Conservation (phyloP, 1,284 basidiomycete genomes). For the Apiotrichum domesticum region DNA sequence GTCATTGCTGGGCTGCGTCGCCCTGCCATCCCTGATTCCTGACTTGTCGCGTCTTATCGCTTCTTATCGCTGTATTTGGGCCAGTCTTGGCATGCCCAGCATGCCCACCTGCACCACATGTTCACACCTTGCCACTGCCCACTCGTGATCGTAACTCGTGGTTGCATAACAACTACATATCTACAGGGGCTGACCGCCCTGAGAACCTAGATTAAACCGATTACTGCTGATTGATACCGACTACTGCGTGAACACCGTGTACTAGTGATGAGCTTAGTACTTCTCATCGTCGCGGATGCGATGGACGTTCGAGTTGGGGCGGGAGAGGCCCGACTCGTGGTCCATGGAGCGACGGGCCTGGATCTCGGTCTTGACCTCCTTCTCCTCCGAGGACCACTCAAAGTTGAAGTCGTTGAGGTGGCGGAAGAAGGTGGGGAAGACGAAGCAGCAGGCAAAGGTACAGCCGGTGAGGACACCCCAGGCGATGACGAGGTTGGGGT, state of each 20-base stretch:
- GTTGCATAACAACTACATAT: no score
- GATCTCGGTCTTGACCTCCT: neutral
- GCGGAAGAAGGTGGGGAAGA: slow-evolving; percentile 39
- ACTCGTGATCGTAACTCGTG: no score
- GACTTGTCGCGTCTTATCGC: no score
- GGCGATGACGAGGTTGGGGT: slow-evolving; percentile 50
- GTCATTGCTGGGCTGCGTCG: no score
- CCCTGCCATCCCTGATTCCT: no score
- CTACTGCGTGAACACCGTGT: neutral
- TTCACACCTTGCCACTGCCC: no score
- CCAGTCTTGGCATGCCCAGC: no score
- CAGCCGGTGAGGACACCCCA: slow-evolving; percentile 45
- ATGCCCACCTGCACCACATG: no score
- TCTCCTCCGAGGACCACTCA: slow-evolving; percentile 2
- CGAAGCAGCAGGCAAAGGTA: slow-evolving; percentile 26
- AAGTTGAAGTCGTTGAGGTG: slow-evolving; percentile 33
- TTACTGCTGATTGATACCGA: neutral
- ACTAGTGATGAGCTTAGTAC: neutral
- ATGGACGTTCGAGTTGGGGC: neutral
- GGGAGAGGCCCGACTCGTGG: neutral
- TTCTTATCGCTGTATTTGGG: no score
- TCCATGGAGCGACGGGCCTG: neutral
- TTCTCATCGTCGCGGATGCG: neutral
- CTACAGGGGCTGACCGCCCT: no score
- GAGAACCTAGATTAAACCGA: neutral